Conservation (phyloP, 176 grass and related monocot genomes). For the Melocanna baccifera region DNA sequence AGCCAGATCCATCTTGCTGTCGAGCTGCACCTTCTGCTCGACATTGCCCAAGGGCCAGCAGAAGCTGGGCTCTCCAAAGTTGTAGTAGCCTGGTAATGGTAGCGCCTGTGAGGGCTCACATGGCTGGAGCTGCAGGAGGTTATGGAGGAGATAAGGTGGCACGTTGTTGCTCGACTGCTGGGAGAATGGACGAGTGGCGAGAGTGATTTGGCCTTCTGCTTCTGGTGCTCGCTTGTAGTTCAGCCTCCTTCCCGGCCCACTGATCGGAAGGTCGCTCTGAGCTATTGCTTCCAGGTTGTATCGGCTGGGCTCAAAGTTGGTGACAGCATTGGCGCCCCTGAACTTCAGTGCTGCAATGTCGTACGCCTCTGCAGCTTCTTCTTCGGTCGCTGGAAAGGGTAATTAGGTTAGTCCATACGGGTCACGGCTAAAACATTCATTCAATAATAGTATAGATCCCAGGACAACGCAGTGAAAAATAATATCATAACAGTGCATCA, state of each 20-base stretch:
- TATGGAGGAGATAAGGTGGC: slow-evolving; percentile 36
- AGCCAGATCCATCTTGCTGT: slow-evolving; percentile 34
- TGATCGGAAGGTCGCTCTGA: slow-evolving; percentile 60
- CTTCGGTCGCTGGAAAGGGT: slow-evolving; percentile 61
- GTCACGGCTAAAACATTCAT: background rate
- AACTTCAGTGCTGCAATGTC: slow-evolving; percentile 92
- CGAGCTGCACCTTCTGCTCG: slow-evolving; percentile 44
- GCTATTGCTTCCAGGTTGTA: slow-evolving; percentile 81
- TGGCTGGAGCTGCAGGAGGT: slow-evolving; percentile 40
- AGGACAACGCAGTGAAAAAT: background rate
- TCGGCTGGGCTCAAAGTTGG: slow-evolving; percentile 77
- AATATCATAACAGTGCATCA: background rate
- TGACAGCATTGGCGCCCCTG: slow-evolving; percentile 76
- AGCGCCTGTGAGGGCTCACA: slow-evolving; percentile 29
- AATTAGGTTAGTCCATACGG: slow-evolving; percentile 6
- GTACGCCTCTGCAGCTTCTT: slow-evolving; percentile 93
- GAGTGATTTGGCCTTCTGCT: slow-evolving; percentile 16
- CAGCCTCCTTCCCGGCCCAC: slow-evolving; percentile 27
- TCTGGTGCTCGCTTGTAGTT: slow-evolving; percentile 17
- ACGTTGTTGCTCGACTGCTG: slow-evolving; percentile 36
- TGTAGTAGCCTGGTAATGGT: slow-evolving; percentile 31
- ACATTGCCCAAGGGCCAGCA: slow-evolving; percentile 30
- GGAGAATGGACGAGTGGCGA: background rate
- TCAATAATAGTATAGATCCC: background rate
- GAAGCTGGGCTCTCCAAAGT: slow-evolving; percentile 30